These are phyloP conservation scores for Fusarium sp. DNA, from an alignment of 2,329 filamentous ascomycete species.

Conservation along the genomic window DNA sequence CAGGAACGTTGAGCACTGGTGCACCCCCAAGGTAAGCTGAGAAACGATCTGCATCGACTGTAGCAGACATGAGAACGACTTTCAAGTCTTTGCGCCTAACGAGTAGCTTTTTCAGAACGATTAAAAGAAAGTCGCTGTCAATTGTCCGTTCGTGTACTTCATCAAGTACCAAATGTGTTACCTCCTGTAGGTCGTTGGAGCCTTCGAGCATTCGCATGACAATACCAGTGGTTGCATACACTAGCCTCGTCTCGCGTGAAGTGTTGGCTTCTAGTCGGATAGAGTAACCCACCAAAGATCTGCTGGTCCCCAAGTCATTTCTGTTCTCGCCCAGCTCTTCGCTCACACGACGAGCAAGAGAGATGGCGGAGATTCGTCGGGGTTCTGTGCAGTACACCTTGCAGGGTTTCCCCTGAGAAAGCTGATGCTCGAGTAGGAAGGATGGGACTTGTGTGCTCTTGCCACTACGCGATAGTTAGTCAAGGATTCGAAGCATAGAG, in stretches of 20 bases:
- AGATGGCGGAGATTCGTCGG: constrained; percentile 94
- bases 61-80: constrained; percentile 96
- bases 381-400: constrained; percentile 98
- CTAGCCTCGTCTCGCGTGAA: constrained; percentile 80
- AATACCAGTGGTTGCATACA: constrained; percentile 91
- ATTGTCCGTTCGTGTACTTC: constrained; percentile 97
- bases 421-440: constrained; percentile 89
- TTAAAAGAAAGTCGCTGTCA: constrained; percentile 94
- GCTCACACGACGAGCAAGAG: constrained; percentile 89
- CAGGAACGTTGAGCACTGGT: constrained; percentile 89
- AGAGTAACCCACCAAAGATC: constrained; percentile 92
- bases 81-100: constrained; percentile 82
- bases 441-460: constrained; percentile 98
- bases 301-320: constrained; percentile 81
- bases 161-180: constrained; percentile 95
- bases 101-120: constrained; percentile 88
- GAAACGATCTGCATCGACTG: constrained; percentile 91
- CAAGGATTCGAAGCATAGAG: background rate
- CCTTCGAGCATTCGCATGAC: constrained; percentile 98
- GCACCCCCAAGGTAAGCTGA: constrained; percentile 88
- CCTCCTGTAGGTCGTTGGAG: constrained; percentile 84
- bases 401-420: constrained; percentile 81
- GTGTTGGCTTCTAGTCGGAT: constrained; percentile 93
- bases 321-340: constrained; percentile 91
- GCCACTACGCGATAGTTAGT: constrained; percentile 63